Conservation (phyloP, 495 filamentous ascomycete species). For the Penicillium dipodomyicola region DNA sequence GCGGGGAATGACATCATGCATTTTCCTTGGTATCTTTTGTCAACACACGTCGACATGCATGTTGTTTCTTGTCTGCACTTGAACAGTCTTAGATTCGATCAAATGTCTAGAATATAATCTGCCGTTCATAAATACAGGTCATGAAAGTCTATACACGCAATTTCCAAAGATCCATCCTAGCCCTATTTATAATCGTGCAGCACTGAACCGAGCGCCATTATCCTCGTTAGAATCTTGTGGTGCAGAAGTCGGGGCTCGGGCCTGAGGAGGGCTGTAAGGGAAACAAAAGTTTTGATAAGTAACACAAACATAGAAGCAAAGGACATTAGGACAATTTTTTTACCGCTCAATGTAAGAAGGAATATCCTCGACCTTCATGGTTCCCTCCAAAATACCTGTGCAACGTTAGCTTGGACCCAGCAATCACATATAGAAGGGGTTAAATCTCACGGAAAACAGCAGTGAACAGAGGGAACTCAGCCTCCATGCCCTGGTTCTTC, state of each 20-base stretch:
- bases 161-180: slow-evolving; percentile 12
- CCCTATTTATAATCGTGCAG: slow-evolving; percentile 27
- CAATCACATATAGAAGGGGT: background rate
- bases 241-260: slow-evolving; percentile 20
- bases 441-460: slow-evolving; percentile 61
- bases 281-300: slow-evolving; percentile 32
- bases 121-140: slow-evolving; percentile 11
- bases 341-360: slow-evolving; percentile 48
- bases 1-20: slow-evolving; percentile 13
- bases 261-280: slow-evolving; percentile 26
- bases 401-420: slow-evolving; percentile 17
- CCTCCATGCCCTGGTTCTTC: slow-evolving; percentile 69
- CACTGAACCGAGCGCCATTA: slow-evolving; percentile 21
- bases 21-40: slow-evolving; percentile 6
- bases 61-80: background rate
- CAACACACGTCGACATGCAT: background rate
- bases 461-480: slow-evolving; percentile 88
- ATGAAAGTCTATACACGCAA: slow-evolving; percentile 18
- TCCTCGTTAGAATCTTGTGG: slow-evolving; percentile 17
- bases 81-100: background rate
- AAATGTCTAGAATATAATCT: slow-evolving; percentile 5
- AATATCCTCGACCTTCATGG: slow-evolving; percentile 43
- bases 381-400: slow-evolving; percentile 42
- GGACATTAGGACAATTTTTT: slow-evolving; percentile 34
- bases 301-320: slow-evolving; percentile 26